A percentile compares a stretch with the other conserved stretches of the same genome.
These are phyloP conservation scores for Nitzschia putrida DNA, from an alignment of 108 stramenopile genomes.

Conservation along the genomic window DNA sequence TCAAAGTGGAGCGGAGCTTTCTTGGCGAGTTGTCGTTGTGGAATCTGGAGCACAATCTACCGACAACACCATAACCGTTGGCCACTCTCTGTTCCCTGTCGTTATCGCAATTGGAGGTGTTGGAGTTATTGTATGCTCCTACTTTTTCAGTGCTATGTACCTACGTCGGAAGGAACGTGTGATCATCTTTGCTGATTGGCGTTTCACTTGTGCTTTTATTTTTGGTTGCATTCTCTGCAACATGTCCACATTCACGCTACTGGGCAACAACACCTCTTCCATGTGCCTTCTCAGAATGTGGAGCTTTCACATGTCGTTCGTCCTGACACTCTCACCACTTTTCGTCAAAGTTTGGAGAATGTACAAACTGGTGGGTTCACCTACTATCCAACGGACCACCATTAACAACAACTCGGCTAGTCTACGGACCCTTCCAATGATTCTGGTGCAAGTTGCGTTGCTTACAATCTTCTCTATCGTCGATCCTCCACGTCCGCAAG, in stretches of 20 bases:
- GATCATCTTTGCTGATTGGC: conserved; percentile 39
- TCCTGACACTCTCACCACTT: conserved; percentile 34
- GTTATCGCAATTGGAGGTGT: conserved; percentile 24
- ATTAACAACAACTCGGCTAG: conserved; percentile 31
- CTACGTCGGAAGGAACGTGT: conserved; percentile 27
- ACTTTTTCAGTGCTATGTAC: conserved; percentile 26
- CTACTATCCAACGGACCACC: conserved; percentile 8
- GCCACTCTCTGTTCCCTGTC: conserved; percentile 25
- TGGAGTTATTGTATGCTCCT: conserved; percentile 27
- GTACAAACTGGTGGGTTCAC: conserved; percentile 37
- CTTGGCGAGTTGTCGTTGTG: conserved; percentile 44
- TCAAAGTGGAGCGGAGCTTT: conserved; percentile 10
- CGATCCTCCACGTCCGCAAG: conserved; percentile 35
- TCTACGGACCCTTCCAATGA: conserved; percentile 36
- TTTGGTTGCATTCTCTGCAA: conserved; percentile 48
- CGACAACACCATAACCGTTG: conserved; percentile 27
- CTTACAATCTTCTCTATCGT: conserved; percentile 43
- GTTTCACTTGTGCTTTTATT: conserved; percentile 54
- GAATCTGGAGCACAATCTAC: conserved; percentile 22
- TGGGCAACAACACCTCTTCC: conserved; percentile 40
- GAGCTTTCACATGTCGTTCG: conserved; percentile 39
- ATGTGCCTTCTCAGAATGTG: conserved; percentile 52
- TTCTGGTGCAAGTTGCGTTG: conserved; percentile 30
- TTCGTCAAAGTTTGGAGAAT: conserved; percentile 54
- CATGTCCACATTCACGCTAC: conserved; percentile 23